Conservation (phyloP, 2,329 filamentous ascomycete genomes). For the Metarhizium guizhouense region DNA sequence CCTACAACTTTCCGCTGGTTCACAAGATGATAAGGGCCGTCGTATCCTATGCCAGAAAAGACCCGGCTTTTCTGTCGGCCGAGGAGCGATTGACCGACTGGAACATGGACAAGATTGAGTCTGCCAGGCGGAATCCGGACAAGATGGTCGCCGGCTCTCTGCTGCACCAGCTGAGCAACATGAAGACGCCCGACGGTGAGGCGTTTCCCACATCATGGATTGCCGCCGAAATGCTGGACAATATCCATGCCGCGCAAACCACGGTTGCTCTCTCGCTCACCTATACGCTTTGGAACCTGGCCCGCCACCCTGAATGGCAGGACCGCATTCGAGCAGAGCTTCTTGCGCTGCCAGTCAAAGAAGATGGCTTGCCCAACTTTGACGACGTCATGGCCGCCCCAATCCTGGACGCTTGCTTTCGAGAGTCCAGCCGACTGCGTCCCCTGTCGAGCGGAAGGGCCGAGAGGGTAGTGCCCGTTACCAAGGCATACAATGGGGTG, state of each 20-base stretch:
- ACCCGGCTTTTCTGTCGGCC: constrained; percentile 3
- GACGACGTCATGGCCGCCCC: constrained; percentile 1
- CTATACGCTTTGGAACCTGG: constrained; percentile 4
- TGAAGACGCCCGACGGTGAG: constrained; percentile 1
- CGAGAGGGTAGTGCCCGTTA: constrained; percentile 4
- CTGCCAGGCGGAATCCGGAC: not conserved
- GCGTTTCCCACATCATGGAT: not conserved
- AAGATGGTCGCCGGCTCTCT: constrained; percentile 1
- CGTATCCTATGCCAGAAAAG: not conserved
- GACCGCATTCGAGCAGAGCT: not conserved
- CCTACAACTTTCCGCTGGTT: constrained; percentile 1
- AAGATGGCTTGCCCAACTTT: constrained; percentile 1
- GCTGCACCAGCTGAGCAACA: constrained; percentile 1
- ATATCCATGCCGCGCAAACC: constrained; percentile 5
- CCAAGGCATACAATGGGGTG: not conserved
- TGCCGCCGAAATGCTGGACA: constrained; percentile 5
- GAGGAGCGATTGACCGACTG: constrained; percentile 4
- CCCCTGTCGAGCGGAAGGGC: constrained; percentile 4
- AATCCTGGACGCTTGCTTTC: constrained; percentile 2
- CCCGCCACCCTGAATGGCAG: constrained; percentile 1
- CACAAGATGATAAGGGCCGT: not conserved
- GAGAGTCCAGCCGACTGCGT: constrained; percentile 1
- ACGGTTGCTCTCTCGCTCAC: constrained; percentile 4
- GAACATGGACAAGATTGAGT: constrained; percentile 1
- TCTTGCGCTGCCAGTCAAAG: not conserved